Base-by-base conservation (phyloP, 352 stramenopile species). In the Phytophthora pinifolia region DNA sequence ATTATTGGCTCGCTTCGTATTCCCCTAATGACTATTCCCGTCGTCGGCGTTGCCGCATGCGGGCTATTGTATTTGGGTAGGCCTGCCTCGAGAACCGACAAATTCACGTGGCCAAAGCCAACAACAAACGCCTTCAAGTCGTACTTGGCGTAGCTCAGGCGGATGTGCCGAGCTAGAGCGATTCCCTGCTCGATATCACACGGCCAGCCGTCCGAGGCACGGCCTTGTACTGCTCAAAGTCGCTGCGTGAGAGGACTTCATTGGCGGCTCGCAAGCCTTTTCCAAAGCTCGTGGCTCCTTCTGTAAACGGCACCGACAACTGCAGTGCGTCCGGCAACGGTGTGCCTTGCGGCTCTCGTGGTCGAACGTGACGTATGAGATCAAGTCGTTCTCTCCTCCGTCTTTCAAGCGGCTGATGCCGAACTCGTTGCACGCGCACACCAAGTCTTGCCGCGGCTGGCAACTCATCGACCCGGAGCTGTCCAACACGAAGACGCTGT, bases 231-330 rank as follows among this genome's bases (percentile, higher is more conserved):
- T 54, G 46, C 29, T 76, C 56, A 37, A 84, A 75, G 6, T 68
- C 48, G 22, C 76, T 79, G 12, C 79, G 73, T 9, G 82, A 92
- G 4, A 92, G 39, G 29, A 92, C 62, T 36, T 89, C 77, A 29
- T 70, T 80, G 1, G 74, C 73, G 1, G 49, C 47, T 0, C 74
- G 54, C 37, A 92, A 54, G 0, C 70, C 81, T 8, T 49, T 36
- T 5, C 41, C 45, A 31, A 71, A 88, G 15, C 41, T 60, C 1
- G 81, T 88, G 0, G 66, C 67, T 10, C 68, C 54, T 3, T 65
- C 75, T 10, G 35, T 54, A 47, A 56, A 83, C 44, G n/a, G 76
- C 10, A 81, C 35, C 6, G 12, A 4, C 6, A 54, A 41, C 3
- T 58, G 6, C 17, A 37, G 20, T 2, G 41, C 4, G 0, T 55